phyloP scores from a whole-genome alignment of 2,329 filamentous ascomycete species.

The Colletotrichum gigasporum region DNA sequence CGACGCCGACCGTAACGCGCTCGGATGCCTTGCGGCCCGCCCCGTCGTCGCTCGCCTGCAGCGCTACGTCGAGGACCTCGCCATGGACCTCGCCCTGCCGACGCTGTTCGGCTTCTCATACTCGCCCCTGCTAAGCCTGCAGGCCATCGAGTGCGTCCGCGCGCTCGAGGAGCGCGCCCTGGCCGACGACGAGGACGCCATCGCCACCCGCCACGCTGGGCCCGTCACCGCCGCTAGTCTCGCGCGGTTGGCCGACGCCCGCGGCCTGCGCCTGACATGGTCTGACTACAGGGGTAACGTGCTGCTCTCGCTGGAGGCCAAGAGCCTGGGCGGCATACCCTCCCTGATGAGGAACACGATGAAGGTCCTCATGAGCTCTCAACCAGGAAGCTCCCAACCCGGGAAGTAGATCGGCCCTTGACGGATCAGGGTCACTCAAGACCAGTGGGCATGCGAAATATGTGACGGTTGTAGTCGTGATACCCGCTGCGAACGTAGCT shows the following conservation, averaged over 20 bases:
- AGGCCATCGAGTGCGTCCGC: slow-evolving; percentile 64
- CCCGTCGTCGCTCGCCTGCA: slow-evolving; percentile 55
- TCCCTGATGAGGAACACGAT: slow-evolving; percentile 84
- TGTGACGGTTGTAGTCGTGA: not conserved
- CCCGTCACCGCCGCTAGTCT: slow-evolving; percentile 78
- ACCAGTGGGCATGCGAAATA: not conserved
- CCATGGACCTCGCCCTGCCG: slow-evolving; percentile 55
- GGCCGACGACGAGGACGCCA: slow-evolving; percentile 44
- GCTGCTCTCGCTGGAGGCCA: slow-evolving; percentile 71
- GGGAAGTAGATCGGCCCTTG: no score
- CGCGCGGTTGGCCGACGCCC: slow-evolving; percentile 67
- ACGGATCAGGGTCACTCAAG: no score
- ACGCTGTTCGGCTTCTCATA: slow-evolving; percentile 67
- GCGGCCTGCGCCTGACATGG: slow-evolving; percentile 75
- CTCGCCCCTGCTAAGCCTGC: slow-evolving; percentile 64
- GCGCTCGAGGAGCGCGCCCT: slow-evolving; percentile 65
- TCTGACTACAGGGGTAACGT: slow-evolving; percentile 80
- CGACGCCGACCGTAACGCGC: slow-evolving; percentile 68
- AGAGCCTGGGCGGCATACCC: slow-evolving; percentile 72
- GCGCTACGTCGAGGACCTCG: slow-evolving; percentile 58
- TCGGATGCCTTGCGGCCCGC: slow-evolving; percentile 60
- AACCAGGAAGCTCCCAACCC: slow-evolving; percentile 34
- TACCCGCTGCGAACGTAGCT: slow-evolving; percentile 10
- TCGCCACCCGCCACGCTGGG: slow-evolving; percentile 66
- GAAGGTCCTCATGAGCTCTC: slow-evolving; percentile 71